Evolutionary conservation across 306 rosid species (phyloP), one percentile per base, ranked within the genome.

Genomic region (Fagus crenata): DNA sequence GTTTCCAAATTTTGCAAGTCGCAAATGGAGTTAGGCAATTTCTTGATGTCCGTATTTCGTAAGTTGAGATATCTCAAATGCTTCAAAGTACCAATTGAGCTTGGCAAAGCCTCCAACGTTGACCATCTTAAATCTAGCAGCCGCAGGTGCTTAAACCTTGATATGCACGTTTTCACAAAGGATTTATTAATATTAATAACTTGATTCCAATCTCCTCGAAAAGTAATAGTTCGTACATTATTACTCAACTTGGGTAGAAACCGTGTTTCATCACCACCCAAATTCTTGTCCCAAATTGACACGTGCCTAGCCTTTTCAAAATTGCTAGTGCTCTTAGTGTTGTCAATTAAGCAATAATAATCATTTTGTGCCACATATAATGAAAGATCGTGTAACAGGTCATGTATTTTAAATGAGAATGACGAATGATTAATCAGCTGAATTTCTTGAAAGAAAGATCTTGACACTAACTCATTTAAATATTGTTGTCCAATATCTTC

Each of bases 11-110:
- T 81, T 37, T 11, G 84, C n/a, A 84, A 80, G 49, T 56, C 54
- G 51, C 86, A 84, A 53, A 78, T 58, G 61, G 81, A 84, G 61
- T 53, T 31, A 1, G 86, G 87, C 33, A 73, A 79, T 49, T 61
- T 73, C 36, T n/a, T 39, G 2, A 82, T 49, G 14, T 4, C 17
- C 1, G 4, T 2, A 59, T 78, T 82, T 0, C 67, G 7, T 18
- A 77, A 59, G 63, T 56, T 5, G 13, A 82, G 76, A 74, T 73
- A 53, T 74, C 84, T 81, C 75, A 41, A 74, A 7, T 22, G 71
- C 40, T 33, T 84, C 72, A 79, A 43, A 4, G 41, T 39, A 7
- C 76, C 53, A 43, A 79, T 64, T 3, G 61, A 71, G 17, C 56
- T 15, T 0, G 86, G 83, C n/a, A 83, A 49, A n/a, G 22, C 28